These are phyloP conservation scores for Casuarina glauca DNA, from an alignment of 306 rosid species.

Conservation along the genomic window DNA sequence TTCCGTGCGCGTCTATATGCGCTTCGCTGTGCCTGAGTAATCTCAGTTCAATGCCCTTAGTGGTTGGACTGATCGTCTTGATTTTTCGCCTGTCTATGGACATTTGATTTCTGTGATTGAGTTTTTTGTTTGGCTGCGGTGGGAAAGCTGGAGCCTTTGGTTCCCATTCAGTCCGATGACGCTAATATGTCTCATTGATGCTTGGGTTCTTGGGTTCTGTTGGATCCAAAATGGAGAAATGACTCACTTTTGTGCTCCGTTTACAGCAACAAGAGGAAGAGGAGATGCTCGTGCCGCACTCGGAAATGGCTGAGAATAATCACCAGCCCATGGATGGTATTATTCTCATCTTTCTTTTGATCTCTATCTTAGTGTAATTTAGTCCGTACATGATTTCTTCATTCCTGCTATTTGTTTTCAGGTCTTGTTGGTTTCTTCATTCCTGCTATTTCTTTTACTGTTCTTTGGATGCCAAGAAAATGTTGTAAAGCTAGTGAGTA, in stretches of 20 bases:
- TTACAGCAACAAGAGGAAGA: slow-evolving; percentile 88
- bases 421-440: not conserved
- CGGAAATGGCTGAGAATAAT: slow-evolving; percentile 76
- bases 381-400: not conserved
- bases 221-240: slow-evolving; percentile 43
- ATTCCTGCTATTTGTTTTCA: not conserved
- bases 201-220: slow-evolving; percentile 42
- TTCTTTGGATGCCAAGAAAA: slow-evolving; percentile 25
- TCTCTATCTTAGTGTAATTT: not conserved
- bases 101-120: slow-evolving; percentile 31
- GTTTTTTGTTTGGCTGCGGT: slow-evolving; percentile 25
- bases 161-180: slow-evolving; percentile 37
- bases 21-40: not conserved
- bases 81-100: slow-evolving; percentile 8
- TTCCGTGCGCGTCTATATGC: not conserved
- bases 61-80: not conserved
- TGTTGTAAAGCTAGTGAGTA: slow-evolving; percentile 4
- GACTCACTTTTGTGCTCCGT: slow-evolving; percentile 23
- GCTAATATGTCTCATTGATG: slow-evolving; percentile 29
- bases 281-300: slow-evolving; percentile 85
- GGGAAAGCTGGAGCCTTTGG: slow-evolving; percentile 48
- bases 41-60: slow-evolving; percentile 3
- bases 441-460: slow-evolving; percentile 18
- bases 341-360: not conserved
- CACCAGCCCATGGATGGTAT: slow-evolving; percentile 89